Evolutionary conservation across 2,329 filamentous ascomycete species (phyloP).

Genomic region (Zymoseptoria tritici): DNA sequence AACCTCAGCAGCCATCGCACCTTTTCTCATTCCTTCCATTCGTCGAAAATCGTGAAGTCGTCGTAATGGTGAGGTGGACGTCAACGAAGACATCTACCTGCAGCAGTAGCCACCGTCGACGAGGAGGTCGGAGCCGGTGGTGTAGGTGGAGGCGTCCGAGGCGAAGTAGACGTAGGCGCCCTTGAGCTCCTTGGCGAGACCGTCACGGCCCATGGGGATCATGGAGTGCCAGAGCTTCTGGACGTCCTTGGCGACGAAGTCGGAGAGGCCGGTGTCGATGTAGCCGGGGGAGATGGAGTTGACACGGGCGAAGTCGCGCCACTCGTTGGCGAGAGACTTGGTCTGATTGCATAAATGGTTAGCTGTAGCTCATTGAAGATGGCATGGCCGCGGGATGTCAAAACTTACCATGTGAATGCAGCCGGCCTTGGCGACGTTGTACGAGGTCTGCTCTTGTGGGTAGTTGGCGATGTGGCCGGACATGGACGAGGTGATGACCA

Average conservation of each 20-base stretch:
- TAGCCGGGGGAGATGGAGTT: slow-evolving; percentile 63
- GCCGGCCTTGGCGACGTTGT: slow-evolving; percentile 60
- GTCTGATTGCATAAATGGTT: slow-evolving; percentile 44
- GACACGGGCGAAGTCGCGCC: slow-evolving; percentile 61
- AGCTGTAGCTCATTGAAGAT: too few relatives aligned
- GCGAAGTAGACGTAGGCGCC: slow-evolving; percentile 49
- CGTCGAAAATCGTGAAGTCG: slow-evolving; percentile 1
- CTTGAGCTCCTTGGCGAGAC: slow-evolving; percentile 59
- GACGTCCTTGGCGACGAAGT: slow-evolving; percentile 54
- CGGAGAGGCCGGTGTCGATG: slow-evolving; percentile 60
- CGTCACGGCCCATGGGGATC: slow-evolving; percentile 55
- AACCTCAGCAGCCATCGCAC: not conserved
- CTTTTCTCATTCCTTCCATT: not conserved
- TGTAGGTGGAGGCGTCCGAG: slow-evolving; percentile 46
- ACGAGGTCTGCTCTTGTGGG: slow-evolving; percentile 62
- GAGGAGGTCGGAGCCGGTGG: slow-evolving; percentile 44
- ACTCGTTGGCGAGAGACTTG: slow-evolving; percentile 59
- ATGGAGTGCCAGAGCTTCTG: slow-evolving; percentile 53
- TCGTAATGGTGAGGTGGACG: not conserved
- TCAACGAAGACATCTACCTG: slow-evolving; percentile 22
- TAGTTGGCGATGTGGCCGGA: slow-evolving; percentile 79
- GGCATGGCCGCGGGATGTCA: too few relatives aligned
- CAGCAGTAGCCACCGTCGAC: slow-evolving; percentile 44
- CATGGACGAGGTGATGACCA: slow-evolving; percentile 66
- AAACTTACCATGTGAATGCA: slow-evolving; percentile 42